phyloP scores from a whole-genome alignment of 202 grass and related monocot genomes.

The Miscanthus sacchariflorus region DNA sequence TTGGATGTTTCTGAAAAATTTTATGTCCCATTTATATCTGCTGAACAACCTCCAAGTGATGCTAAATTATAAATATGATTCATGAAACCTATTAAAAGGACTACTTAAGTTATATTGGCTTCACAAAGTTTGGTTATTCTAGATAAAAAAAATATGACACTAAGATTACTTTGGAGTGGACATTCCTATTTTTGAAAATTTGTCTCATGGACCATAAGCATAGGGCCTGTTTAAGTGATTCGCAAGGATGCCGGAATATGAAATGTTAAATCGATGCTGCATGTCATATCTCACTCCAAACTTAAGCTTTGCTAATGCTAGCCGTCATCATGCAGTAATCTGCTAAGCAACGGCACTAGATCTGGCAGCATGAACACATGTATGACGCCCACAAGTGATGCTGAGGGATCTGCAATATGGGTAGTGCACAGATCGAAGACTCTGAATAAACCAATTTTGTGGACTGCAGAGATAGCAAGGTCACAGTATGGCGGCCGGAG shows the following conservation, averaged over 20 bases:
- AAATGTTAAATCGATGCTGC: background rate
- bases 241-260: background rate
- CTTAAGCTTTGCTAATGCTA: conserved; percentile 14
- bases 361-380: background rate
- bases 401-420: too few species aligned
- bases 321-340: conserved; percentile 59
- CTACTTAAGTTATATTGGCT: too few species aligned
- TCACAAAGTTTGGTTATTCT: background rate
- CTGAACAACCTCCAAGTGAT: too few species aligned
- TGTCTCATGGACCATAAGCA: background rate
- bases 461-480: too few species aligned
- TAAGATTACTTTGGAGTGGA: background rate
- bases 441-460: too few species aligned
- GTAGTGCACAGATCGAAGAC: too few species aligned
- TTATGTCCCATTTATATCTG: too few species aligned
- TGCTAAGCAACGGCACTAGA: conserved; percentile 48
- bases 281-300: background rate
- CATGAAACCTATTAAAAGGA: too few species aligned
- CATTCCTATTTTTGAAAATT: background rate
- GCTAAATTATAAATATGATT: too few species aligned
- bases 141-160: background rate
- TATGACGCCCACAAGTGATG: too few species aligned
- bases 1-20: too few species aligned
- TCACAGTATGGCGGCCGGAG: too few species aligned
- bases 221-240: background rate